A percentile compares a stretch with the other conserved stretches of the same genome.
phyloP scores from a whole-genome alignment of 2,329 filamentous ascomycete genomes.

The Aspergillus flavus region DNA sequence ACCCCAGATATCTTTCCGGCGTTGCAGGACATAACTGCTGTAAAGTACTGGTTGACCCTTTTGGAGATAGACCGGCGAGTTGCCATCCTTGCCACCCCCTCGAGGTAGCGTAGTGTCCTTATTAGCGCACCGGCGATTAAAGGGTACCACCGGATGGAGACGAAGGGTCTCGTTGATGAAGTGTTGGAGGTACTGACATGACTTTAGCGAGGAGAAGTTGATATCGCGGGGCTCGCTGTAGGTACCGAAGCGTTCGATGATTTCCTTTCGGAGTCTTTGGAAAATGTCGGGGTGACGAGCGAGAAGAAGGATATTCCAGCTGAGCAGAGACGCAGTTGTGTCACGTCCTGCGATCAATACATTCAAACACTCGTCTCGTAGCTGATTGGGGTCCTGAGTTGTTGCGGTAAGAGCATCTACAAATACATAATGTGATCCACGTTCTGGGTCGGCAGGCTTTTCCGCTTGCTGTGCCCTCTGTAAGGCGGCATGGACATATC shows the following conservation, averaged over 20 bases:
- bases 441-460: conserved; percentile 26
- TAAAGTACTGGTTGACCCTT: conserved; percentile 69
- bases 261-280: conserved; percentile 10
- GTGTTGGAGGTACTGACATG: conserved; percentile 39
- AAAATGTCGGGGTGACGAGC: conserved; percentile 14
- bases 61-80: conserved; percentile 63
- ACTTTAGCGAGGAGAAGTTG: conserved; percentile 45
- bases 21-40: conserved; percentile 71
- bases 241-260: conserved; percentile 15
- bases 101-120: conserved; percentile 46
- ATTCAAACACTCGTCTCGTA: conserved; percentile 52
- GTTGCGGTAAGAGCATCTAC: conserved; percentile 51
- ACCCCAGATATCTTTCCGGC: conserved; percentile 57
- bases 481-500: conserved; percentile 2
- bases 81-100: conserved; percentile 63
- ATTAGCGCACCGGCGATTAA: conserved; percentile 44
- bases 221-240: conserved; percentile 39
- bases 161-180: conserved; percentile 44
- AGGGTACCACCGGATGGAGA: conserved; percentile 48
- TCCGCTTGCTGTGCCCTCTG: conserved; percentile 26
- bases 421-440: conserved; percentile 47
- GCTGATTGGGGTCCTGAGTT: conserved; percentile 48
- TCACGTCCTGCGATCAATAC: conserved; percentile 57
- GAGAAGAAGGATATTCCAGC: conserved; percentile 33
- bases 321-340: conserved; percentile 51